Conservation (phyloP, 352 stramenopile genomes). For the Phytophthora nicotianae region DNA sequence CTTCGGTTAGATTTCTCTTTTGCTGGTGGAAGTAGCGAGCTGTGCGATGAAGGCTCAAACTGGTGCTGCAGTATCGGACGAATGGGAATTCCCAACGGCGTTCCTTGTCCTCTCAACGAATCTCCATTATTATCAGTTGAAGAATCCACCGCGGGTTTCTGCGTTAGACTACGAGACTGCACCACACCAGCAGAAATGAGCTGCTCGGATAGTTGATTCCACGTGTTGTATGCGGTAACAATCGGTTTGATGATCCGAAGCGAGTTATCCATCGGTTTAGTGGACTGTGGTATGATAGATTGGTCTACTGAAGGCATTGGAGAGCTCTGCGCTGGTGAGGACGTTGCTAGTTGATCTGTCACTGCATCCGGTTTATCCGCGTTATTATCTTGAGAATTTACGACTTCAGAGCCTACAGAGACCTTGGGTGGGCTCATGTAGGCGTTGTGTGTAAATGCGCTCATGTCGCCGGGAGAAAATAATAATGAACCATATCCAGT, state of each 20-base stretch:
- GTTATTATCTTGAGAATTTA: not conserved
- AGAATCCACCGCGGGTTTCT: conserved; percentile 8
- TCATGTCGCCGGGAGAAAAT: conserved; percentile 69
- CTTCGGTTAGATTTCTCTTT: conserved; percentile 29
- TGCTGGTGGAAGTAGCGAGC: conserved; percentile 32
- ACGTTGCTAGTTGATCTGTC: not conserved
- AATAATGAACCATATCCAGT: conserved; percentile 62
- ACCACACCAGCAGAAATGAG: conserved; percentile 50
- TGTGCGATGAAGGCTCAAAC: conserved; percentile 48
- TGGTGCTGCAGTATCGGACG: conserved; percentile 49
- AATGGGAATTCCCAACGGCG: conserved; percentile 12
- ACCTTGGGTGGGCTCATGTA: conserved; percentile 9
- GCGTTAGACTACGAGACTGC: conserved; percentile 33
- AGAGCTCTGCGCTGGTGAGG: conserved; percentile 1
- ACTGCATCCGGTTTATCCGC: conserved; percentile 4
- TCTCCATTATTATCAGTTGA: conserved; percentile 11
- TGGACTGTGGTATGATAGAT: no score
- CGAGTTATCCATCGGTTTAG: conserved; percentile 1
- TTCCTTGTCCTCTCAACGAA: conserved; percentile 2
- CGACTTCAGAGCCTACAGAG: not conserved
- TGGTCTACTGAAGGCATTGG: not conserved
- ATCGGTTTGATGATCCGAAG: conserved; percentile 33
- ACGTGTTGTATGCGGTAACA: conserved; percentile 44
- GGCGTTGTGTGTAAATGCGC: conserved; percentile 55
- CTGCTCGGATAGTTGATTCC: conserved; percentile 52